These are phyloP conservation scores for Diaporthe citriasiana DNA, from an alignment of 2,329 filamentous ascomycete species.

Conservation along the genomic window DNA sequence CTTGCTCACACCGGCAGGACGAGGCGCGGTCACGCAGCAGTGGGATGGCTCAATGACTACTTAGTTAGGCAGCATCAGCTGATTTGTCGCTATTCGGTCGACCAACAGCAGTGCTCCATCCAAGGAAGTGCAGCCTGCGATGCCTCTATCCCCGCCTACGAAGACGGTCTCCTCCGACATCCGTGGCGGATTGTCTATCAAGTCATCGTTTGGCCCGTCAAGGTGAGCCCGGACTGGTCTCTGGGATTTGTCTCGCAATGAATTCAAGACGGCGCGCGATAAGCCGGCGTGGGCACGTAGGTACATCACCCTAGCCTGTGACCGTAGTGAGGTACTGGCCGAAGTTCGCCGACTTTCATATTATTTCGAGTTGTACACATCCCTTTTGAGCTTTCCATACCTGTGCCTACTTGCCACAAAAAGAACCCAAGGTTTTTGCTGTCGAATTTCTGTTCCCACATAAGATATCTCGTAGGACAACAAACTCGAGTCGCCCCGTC, in stretches of 20 bases:
- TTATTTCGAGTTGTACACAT: not conserved
- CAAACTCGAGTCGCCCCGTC: too few relatives aligned
- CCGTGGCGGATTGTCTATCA: not conserved
- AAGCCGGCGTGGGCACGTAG: too few relatives aligned
- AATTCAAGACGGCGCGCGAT: too few relatives aligned
- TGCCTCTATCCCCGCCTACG: not conserved
- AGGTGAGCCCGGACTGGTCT: not conserved
- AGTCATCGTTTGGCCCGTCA: not conserved
- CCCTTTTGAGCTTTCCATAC: too few relatives aligned
- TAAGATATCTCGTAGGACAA: too few relatives aligned
- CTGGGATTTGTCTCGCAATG: too few relatives aligned
- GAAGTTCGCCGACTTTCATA: not conserved
- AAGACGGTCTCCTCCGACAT: not conserved
- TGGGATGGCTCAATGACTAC: not conserved
- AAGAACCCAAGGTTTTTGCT: too few relatives aligned
- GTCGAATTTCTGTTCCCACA: too few relatives aligned
- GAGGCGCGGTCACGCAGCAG: not conserved
- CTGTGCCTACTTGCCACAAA: not conserved
- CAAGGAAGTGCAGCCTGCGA: too few relatives aligned
- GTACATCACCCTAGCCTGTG: too few relatives aligned
- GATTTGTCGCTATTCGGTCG: not conserved
- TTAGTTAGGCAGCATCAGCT: not conserved
- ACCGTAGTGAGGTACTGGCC: too few relatives aligned
- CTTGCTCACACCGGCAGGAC: conserved; percentile 9
- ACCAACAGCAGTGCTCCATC: too few relatives aligned